phyloP scores from a whole-genome alignment of 352 stramenopile genomes.

The Paralagenidium karlingii region DNA sequence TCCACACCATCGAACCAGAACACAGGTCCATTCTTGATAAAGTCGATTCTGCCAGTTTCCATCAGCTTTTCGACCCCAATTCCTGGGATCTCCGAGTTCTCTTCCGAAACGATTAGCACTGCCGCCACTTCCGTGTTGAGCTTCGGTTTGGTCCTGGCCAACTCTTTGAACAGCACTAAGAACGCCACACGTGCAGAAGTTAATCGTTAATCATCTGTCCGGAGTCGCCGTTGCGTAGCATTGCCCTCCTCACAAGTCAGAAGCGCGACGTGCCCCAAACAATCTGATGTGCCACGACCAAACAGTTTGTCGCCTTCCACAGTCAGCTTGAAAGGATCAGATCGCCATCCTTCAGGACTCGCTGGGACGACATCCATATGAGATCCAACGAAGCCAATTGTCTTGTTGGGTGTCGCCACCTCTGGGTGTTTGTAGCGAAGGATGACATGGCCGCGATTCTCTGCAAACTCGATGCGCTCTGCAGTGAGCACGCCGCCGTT shows the following conservation, averaged over 20 bases:
- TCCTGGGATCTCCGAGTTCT: slow-evolving; percentile 69
- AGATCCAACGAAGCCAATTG: slow-evolving; percentile 76
- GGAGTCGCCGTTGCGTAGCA: neutral
- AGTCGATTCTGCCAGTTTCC: slow-evolving; percentile 82
- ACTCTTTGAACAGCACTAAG: slow-evolving; percentile 42
- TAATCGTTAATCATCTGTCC: neutral
- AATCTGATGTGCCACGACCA: slow-evolving; percentile 87
- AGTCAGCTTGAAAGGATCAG: slow-evolving; percentile 79
- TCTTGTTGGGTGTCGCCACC: slow-evolving; percentile 31
- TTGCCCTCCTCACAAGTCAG: slow-evolving; percentile 38
- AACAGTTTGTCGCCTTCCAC: slow-evolving; percentile 89
- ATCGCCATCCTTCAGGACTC: slow-evolving; percentile 83
- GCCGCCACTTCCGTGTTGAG: slow-evolving; percentile 71
- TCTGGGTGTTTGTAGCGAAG: slow-evolving; percentile 72
- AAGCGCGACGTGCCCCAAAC: slow-evolving; percentile 86
- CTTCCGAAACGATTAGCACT: slow-evolving; percentile 86
- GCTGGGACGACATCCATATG: slow-evolving; percentile 90
- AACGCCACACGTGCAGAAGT: neutral
- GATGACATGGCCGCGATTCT: slow-evolving; percentile 84
- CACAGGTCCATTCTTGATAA: slow-evolving; percentile 86
- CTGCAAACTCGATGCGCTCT: slow-evolving; percentile 74
- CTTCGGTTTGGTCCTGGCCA: slow-evolving; percentile 64
- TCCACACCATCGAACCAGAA: slow-evolving; percentile 90
- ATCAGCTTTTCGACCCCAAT: slow-evolving; percentile 85
- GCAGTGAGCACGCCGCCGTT: slow-evolving; percentile 54